Evolutionary conservation across 2,329 filamentous ascomycete genomes (phyloP).

Genomic region (Metarhizium humberi): DNA sequence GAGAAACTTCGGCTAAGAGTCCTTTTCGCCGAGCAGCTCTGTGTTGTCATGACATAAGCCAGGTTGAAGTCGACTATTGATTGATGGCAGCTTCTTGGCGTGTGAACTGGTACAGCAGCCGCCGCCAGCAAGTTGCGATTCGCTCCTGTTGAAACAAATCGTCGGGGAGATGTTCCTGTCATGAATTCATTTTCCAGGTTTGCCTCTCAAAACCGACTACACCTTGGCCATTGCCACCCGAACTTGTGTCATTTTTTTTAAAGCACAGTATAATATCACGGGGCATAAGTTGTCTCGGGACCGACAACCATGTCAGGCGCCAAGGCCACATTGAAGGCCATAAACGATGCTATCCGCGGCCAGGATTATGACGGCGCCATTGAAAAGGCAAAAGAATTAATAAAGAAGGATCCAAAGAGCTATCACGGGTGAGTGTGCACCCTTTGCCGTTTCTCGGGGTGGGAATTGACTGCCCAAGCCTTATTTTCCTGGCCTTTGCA

Average conservation of each 20-base stretch:
- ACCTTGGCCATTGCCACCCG: background rate
- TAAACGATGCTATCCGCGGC: slow-evolving; percentile 67
- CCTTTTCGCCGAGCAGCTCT: background rate
- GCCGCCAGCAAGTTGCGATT: background rate
- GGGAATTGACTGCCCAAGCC: slow-evolving; percentile 31
- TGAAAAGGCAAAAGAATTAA: slow-evolving; percentile 56
- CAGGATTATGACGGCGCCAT: slow-evolving; percentile 72
- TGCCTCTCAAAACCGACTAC: background rate
- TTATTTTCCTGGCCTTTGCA: slow-evolving; percentile 82
- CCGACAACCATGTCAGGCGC: slow-evolving; percentile 34
- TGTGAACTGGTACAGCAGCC: background rate
- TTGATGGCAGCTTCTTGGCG: background rate
- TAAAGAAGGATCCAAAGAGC: slow-evolving; percentile 65
- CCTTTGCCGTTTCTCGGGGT: background rate
- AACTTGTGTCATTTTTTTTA: background rate
- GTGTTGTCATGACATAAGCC: background rate
- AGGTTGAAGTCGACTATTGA: background rate
- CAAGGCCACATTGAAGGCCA: slow-evolving; percentile 73
- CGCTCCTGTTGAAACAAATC: background rate
- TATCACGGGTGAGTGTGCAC: slow-evolving; percentile 61
- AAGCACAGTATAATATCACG: background rate
- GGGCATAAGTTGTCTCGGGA: background rate
- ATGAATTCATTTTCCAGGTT: background rate
- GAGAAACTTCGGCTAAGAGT: background rate
- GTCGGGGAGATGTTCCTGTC: background rate